Evolutionary conservation across 768 basidiomycete species (phyloP), one percentile per base, ranked within the genome.

Genomic region (Suillus variegatus): DNA sequence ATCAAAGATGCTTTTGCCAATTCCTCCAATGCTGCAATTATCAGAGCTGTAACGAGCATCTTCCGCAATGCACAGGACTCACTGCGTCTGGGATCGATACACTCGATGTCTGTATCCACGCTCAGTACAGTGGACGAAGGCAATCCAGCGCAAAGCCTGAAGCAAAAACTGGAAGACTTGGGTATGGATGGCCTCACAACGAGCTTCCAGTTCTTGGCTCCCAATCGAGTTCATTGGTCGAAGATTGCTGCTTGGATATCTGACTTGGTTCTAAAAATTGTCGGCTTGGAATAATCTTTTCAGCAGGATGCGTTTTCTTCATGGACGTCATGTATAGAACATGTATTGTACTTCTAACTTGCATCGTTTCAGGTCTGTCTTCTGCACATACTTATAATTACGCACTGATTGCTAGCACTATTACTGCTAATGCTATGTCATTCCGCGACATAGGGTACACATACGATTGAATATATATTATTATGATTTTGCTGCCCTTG

Each of bases 221-320:
- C 84, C 20, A 78, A 80, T 63, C 82, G 83, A 56, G 82, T 81
- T 20, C 82, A 84, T 32, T 87, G 86, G 66, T 83, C 86, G 60
- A 86, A 84, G 71, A 85, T 92, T 80, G 84, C 91, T 66, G 85
- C 87, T 63, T 93, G 90, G 90, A 91, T 93, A 65, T 88, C 90
- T 40, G 83, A 84, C 71, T 76, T 88, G 67, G 82, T 88, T 35
- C 74, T 77, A 72, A 82, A 81, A 72, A 85, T 85, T 68, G 82
- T 86, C 61, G 75, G 84, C 61, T 69, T 73, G 70, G 76, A 71
- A 60, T 77, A 60, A 65, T 47, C 47, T 22, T 54, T 61, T 36
- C 60, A 55, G 64, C 57, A 43, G 64, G 18, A 35, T 57, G 25
- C 46, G 58, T 40, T 56, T 62, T 58, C 52, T 65, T 43, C 61